phyloP scores from a whole-genome alignment of 2,329 filamentous ascomycete species.

The Diplocarpon rosae region DNA sequence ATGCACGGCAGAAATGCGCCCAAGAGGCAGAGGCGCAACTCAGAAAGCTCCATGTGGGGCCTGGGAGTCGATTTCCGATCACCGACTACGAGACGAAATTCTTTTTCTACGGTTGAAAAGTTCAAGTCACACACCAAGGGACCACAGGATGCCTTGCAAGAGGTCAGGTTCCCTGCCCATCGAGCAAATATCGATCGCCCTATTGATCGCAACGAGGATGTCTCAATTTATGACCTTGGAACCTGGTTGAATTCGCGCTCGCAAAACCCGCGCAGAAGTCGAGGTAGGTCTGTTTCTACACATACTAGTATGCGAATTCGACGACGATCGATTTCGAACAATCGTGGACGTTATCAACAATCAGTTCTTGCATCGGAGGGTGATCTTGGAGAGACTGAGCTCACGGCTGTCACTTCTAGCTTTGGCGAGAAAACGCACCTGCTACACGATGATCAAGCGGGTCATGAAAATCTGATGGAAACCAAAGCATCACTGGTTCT shows the following conservation, averaged over 20 bases:
- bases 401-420: constrained; percentile 19
- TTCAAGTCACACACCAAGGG: constrained; percentile 3
- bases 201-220: constrained; percentile 4
- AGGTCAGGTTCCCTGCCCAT: neutral
- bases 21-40: constrained; percentile 23
- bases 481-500: constrained; percentile 20
- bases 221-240: constrained; percentile 14
- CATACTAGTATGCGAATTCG: constrained; percentile 20
- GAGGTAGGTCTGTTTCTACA: constrained; percentile 21
- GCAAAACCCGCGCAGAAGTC: constrained; percentile 9
- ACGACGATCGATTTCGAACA: constrained; percentile 12
- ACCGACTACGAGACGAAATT: constrained; percentile 16
- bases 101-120: constrained; percentile 14
- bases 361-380: constrained; percentile 12
- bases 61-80: constrained; percentile 11
- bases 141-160: constrained; percentile 9
- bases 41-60: constrained; percentile 25
- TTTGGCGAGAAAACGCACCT: constrained; percentile 10
- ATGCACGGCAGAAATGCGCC: neutral
- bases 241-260: constrained; percentile 19
- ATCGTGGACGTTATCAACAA: constrained; percentile 2
- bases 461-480: constrained; percentile 13
- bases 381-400: constrained; percentile 15
- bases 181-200: neutral
- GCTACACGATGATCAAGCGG: constrained; percentile 2